Conservation (phyloP, 2,329 filamentous ascomycete species). For the Colletotrichum magnum region DNA sequence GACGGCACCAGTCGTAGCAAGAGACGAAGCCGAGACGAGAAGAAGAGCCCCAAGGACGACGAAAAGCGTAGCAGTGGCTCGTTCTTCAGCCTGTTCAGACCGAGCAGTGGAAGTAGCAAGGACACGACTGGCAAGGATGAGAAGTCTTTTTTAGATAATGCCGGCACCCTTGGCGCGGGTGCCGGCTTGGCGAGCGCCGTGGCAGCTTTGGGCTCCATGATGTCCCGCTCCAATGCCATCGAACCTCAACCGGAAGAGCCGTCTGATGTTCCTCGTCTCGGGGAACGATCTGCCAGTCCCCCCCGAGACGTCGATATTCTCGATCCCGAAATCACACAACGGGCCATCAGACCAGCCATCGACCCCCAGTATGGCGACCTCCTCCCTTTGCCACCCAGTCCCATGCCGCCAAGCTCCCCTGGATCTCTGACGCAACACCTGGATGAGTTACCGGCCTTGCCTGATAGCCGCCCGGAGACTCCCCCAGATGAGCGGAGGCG, state of each 20-base stretch:
- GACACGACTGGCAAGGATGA: conserved; percentile 49
- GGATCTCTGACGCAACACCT: conserved; percentile 59
- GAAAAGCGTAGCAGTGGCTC: conserved; percentile 59
- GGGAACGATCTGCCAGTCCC: conserved; percentile 26
- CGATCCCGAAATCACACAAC: conserved; percentile 71
- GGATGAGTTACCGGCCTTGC: conserved; percentile 66
- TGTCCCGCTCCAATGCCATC: conserved; percentile 61
- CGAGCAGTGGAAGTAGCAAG: conserved; percentile 54
- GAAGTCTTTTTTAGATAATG: conserved; percentile 79
- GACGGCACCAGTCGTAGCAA: conserved; percentile 44
- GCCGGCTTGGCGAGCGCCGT: conserved; percentile 72
- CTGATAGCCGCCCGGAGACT: conserved; percentile 72
- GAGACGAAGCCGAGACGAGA: conserved; percentile 50
- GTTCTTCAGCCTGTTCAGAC: conserved; percentile 65
- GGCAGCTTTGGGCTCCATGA: conserved; percentile 56
- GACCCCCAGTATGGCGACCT: conserved; percentile 77
- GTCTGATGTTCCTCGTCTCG: conserved; percentile 9
- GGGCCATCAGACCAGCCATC: conserved; percentile 74
- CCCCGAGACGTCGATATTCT: conserved; percentile 54
- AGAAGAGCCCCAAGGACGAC: conserved; percentile 54
- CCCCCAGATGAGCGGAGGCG: conserved; percentile 63
- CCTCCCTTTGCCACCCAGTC: conserved; percentile 74
- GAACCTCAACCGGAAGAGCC: conserved; percentile 57
- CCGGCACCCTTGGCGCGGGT: conserved; percentile 79
- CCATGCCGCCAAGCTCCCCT: conserved; percentile 73